These are phyloP conservation scores for Knoxdaviesia proteae DNA, from an alignment of 2,329 filamentous ascomycete genomes.

Conservation along the genomic window DNA sequence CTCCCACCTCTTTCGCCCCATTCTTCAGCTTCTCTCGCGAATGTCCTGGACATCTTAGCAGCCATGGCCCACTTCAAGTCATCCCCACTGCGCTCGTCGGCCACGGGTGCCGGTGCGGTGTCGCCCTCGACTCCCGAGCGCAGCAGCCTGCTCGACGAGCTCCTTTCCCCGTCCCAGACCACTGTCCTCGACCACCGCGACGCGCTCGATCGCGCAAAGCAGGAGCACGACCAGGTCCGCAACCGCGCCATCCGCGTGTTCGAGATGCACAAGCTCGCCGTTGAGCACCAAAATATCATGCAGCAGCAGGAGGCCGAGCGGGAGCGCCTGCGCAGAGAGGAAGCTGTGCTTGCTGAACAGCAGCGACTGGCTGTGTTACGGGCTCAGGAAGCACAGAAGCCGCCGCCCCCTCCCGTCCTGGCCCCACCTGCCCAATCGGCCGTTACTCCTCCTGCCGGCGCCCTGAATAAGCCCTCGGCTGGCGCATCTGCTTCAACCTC, in stretches of 20 bases:
- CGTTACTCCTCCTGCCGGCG: neutral
- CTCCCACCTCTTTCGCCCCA: too few species aligned
- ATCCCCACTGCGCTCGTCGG: too few species aligned
- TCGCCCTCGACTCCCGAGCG: constrained; percentile 20
- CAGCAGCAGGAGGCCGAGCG: constrained; percentile 24
- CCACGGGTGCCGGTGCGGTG: too few species aligned
- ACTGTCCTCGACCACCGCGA: constrained; percentile 41
- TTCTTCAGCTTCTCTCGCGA: too few species aligned
- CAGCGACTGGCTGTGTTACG: constrained; percentile 24
- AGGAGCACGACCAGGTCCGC: constrained; percentile 45
- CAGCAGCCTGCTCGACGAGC: constrained; percentile 28
- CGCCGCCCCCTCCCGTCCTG: constrained; percentile 16
- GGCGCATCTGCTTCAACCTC: neutral
- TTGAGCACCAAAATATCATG: constrained; percentile 21
- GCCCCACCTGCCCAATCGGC: constrained; percentile 4
- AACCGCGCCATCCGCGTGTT: constrained; percentile 26
- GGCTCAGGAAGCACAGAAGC: constrained; percentile 21
- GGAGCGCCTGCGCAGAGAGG: constrained; percentile 22
- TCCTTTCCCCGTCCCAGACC: constrained; percentile 42
- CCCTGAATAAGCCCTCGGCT: neutral
- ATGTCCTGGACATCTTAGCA: too few species aligned
- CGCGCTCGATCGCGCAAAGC: constrained; percentile 43
- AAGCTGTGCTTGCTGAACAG: constrained; percentile 24
- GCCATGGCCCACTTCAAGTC: too few species aligned
- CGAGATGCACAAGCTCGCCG: constrained; percentile 23